A percentile compares a stretch with the other conserved stretches of the same genome.
These are phyloP conservation scores for Piromyces finnis DNA, from an alignment of 192 early-diverging fungal genomes.

Conservation along the genomic window DNA sequence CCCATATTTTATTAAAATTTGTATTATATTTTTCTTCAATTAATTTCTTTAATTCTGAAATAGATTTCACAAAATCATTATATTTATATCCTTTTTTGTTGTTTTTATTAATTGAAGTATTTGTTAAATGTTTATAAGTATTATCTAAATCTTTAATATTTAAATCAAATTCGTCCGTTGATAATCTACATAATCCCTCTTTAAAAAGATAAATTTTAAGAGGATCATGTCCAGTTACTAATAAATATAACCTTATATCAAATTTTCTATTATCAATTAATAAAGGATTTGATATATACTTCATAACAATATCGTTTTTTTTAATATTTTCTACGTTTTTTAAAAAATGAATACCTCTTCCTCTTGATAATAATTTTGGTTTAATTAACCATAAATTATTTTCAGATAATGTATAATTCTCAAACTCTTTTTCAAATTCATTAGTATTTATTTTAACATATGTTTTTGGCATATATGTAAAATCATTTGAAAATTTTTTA, in stretches of 20 bases:
- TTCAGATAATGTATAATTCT: not conserved
- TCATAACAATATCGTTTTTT: not conserved
- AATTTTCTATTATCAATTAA: conserved; percentile 21
- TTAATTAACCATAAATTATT: not conserved
- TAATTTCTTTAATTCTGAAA: conserved; percentile 13
- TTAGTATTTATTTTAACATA: not conserved
- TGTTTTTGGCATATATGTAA: not conserved
- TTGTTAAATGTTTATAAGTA: conserved; percentile 22
- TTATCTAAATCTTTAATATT: conserved; percentile 6
- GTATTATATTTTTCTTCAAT: conserved; percentile 4
- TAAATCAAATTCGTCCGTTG: conserved; percentile 10
- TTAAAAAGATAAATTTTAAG: conserved; percentile 13
- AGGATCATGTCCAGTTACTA: conserved; percentile 22
- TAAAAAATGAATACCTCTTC: not conserved
- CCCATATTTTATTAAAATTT: conserved; percentile 10
- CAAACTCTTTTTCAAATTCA: not conserved
- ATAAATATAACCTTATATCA: conserved; percentile 20
- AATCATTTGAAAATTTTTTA: too few relatives aligned
- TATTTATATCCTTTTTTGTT: conserved; percentile 4
- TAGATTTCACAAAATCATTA: conserved; percentile 2
- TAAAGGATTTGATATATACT: conserved; percentile 18
- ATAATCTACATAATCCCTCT: conserved; percentile 20
- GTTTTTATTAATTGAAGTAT: conserved; percentile 15
- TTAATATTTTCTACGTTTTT: not conserved
- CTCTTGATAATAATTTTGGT: not conserved